These are phyloP conservation scores for Xerocomus nothofagi DNA, from an alignment of 1,284 basidiomycete genomes.

Conservation along the genomic window DNA sequence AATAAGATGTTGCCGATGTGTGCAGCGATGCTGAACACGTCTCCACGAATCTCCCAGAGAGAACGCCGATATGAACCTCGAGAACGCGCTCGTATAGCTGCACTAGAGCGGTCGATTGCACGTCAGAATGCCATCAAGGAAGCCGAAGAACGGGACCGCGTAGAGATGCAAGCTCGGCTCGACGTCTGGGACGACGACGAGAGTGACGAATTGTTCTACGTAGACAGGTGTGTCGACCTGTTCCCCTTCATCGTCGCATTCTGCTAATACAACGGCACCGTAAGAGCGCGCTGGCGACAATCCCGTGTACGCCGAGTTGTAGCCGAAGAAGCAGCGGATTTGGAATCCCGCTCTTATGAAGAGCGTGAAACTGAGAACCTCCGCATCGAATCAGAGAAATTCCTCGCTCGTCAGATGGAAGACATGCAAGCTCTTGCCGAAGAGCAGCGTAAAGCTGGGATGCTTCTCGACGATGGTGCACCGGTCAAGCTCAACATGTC, in stretches of 20 bases:
- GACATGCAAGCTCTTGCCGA: slow-evolving; percentile 87
- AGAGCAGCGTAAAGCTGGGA: slow-evolving; percentile 83
- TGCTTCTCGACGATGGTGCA: slow-evolving; percentile 87
- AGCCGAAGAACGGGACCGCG: slow-evolving; percentile 69
- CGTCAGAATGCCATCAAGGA: slow-evolving; percentile 72
- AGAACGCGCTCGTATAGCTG: slow-evolving; percentile 73
- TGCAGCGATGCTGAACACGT: background rate
- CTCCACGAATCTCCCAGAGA: slow-evolving; percentile 44
- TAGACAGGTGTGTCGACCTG: slow-evolving; percentile 61
- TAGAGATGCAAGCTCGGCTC: slow-evolving; percentile 70
- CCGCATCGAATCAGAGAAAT: slow-evolving; percentile 83
- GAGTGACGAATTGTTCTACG: slow-evolving; percentile 82
- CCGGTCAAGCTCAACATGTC: slow-evolving; percentile 83
- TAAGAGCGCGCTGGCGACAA: slow-evolving; percentile 73
- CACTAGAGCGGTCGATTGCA: slow-evolving; percentile 72
- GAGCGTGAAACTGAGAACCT: slow-evolving; percentile 82
- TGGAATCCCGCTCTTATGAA: slow-evolving; percentile 79
- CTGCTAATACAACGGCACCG: background rate
- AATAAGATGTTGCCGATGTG: too few relatives aligned
- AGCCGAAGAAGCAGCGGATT: slow-evolving; percentile 77
- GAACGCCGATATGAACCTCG: slow-evolving; percentile 57
- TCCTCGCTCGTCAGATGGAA: slow-evolving; percentile 86
- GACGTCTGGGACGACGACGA: slow-evolving; percentile 91
- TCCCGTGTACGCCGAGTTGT: slow-evolving; percentile 64
- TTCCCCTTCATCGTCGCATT: background rate